These are phyloP conservation scores for Dujonia santamariae DNA, from an alignment of 1,139 yeast genomes.

Conservation along the genomic window DNA sequence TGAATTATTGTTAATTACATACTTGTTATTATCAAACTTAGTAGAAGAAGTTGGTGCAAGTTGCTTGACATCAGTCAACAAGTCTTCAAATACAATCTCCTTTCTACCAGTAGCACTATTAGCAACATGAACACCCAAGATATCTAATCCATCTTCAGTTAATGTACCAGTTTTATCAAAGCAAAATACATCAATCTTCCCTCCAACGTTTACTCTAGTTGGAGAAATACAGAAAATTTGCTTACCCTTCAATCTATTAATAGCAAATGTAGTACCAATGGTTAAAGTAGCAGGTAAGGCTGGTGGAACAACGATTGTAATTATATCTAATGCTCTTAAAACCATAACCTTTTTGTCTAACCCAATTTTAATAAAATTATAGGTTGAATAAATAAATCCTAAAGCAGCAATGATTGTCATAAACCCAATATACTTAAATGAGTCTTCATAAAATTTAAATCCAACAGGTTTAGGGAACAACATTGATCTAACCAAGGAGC, in stretches of 20 bases:
- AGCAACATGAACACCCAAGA: conserved; percentile 77
- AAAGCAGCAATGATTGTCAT: conserved; percentile 82
- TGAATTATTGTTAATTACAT: conserved; percentile 30
- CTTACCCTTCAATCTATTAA: conserved; percentile 58
- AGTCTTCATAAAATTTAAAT: conserved; percentile 89
- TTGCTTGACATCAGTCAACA: conserved; percentile 22
- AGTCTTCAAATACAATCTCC: conserved; percentile 48
- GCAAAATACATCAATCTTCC: conserved; percentile 84
- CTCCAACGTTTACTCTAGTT: conserved; percentile 89
- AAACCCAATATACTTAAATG: conserved; percentile 92
- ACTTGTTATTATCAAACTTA: conserved; percentile 9
- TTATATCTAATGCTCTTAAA: conserved; percentile 85
- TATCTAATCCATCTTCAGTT: conserved; percentile 95
- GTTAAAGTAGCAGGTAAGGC: conserved; percentile 97
- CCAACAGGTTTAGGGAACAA: conserved; percentile 93
- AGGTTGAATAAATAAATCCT: conserved; percentile 82
- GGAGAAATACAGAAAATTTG: conserved; percentile 90
- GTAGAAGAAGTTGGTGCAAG: conserved; percentile 9
- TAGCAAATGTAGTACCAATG: conserved; percentile 92
- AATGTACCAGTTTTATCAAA: conserved; percentile 97
- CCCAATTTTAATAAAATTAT: conserved; percentile 77
- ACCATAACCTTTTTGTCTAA: conserved; percentile 67
- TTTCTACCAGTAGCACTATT: conserved; percentile 51
- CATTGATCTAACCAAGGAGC: conserved; percentile 94
- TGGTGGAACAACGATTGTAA: conserved; percentile 97